These are phyloP conservation scores for Monilinia fructicola DNA, from an alignment of 2,329 filamentous ascomycete species.

Conservation along the genomic window DNA sequence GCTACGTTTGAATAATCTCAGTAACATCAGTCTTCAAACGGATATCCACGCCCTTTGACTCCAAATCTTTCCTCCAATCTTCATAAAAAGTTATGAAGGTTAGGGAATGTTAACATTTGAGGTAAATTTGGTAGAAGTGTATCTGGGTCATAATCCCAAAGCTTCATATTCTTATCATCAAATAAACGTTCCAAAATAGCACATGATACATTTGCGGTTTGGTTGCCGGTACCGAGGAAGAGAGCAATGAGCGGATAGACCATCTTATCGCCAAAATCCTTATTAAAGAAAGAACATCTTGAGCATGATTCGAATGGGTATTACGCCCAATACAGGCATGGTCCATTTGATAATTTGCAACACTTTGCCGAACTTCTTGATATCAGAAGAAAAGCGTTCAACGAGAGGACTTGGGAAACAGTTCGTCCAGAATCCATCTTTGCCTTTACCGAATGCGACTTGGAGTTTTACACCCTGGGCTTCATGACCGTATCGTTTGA, in stretches of 20 bases:
- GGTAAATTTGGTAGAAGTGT: slow-evolving; percentile 59
- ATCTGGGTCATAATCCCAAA: slow-evolving; percentile 58
- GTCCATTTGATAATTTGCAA: slow-evolving; percentile 54
- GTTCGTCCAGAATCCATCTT: slow-evolving; percentile 63
- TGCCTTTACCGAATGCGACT: slow-evolving; percentile 61
- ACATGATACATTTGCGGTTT: slow-evolving; percentile 68
- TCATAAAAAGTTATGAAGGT: slow-evolving; percentile 60
- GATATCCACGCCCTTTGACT: slow-evolving; percentile 55
- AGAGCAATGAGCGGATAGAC: slow-evolving; percentile 70
- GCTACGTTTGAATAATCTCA: slow-evolving; percentile 50
- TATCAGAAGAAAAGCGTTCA: slow-evolving; percentile 54
- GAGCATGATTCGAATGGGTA: slow-evolving; percentile 65
- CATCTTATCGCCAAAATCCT: slow-evolving; percentile 70
- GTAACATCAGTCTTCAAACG: slow-evolving; percentile 57
- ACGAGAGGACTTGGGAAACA: slow-evolving; percentile 61
- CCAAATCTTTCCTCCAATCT: slow-evolving; percentile 56
- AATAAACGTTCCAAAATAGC: slow-evolving; percentile 65
- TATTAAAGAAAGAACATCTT: slow-evolving; percentile 67
- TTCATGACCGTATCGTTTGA: slow-evolving; percentile 55
- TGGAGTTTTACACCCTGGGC: slow-evolving; percentile 60
- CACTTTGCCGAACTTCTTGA: slow-evolving; percentile 49
- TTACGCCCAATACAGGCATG: slow-evolving; percentile 58
- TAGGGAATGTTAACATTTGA: slow-evolving; percentile 66
- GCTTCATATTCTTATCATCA: slow-evolving; percentile 57
- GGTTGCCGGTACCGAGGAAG: slow-evolving; percentile 71